phyloP scores from a whole-genome alignment of 306 rosid species.

The Dicorynia guianensis region DNA sequence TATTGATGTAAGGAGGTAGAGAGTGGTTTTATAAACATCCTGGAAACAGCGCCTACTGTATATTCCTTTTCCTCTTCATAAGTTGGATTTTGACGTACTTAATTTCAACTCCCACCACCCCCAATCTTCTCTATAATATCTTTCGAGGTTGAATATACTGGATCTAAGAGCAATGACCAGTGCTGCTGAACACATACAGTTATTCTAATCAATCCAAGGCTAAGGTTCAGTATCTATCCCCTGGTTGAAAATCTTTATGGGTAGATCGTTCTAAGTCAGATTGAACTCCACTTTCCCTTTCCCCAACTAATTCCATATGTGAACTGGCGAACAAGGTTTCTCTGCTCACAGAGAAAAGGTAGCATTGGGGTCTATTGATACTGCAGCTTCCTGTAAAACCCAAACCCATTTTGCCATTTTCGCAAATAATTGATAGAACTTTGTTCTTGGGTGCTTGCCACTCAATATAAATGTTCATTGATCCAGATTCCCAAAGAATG shows the following conservation, averaged over 20 bases:
- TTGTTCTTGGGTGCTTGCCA: constrained; percentile 82
- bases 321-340: constrained; percentile 61
- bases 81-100: constrained; percentile 14
- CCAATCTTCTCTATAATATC: constrained; percentile 29
- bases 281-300: constrained; percentile 35
- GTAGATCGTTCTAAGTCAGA: constrained; percentile 33
- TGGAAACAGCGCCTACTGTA: constrained; percentile 27
- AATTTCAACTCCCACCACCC: background rate
- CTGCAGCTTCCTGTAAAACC: constrained; percentile 66
- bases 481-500: constrained; percentile 79
- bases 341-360: constrained; percentile 59
- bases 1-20: constrained; percentile 70
- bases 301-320: constrained; percentile 74
- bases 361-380: constrained; percentile 61
- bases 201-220: constrained; percentile 79
- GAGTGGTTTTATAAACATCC: constrained; percentile 32
- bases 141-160: constrained; percentile 57
- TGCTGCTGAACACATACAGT: constrained; percentile 91
- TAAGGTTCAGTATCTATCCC: constrained; percentile 61
- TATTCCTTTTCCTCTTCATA: background rate
- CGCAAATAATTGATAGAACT: constrained; percentile 78
- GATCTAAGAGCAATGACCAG: constrained; percentile 88
- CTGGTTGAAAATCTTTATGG: constrained; percentile 25
- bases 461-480: constrained; percentile 60
- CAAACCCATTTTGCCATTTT: constrained; percentile 88